A percentile compares a stretch with the other conserved stretches of the same genome.
These are phyloP conservation scores for Colletotrichum musicola DNA, from an alignment of 2,329 filamentous ascomycete genomes.

Conservation along the genomic window DNA sequence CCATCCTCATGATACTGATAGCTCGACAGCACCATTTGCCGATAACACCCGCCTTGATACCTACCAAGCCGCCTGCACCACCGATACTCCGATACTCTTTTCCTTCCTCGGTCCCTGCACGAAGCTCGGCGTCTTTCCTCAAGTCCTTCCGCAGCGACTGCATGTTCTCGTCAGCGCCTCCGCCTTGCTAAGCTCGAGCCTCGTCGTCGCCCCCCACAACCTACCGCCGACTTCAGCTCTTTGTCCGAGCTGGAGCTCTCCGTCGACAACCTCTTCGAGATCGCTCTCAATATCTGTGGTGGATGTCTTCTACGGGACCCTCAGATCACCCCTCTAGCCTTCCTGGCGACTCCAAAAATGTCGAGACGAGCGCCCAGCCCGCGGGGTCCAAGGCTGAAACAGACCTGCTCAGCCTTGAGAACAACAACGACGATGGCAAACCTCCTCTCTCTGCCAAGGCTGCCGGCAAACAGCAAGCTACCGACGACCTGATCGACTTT, in stretches of 20 bases:
- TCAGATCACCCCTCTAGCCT: slow-evolving; percentile 28
- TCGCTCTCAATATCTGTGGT: slow-evolving; percentile 26
- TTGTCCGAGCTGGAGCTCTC: slow-evolving; percentile 22
- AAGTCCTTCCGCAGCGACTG: background rate
- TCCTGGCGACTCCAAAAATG: slow-evolving; percentile 33
- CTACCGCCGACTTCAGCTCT: slow-evolving; percentile 13
- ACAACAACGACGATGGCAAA: slow-evolving; percentile 1
- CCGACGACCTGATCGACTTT: slow-evolving; percentile 38
- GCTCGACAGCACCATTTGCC: background rate
- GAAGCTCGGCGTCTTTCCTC: background rate
- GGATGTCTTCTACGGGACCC: slow-evolving; percentile 40
- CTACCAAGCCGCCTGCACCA: slow-evolving; percentile 1
- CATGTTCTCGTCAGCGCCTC: slow-evolving; percentile 28
- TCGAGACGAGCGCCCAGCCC: slow-evolving; percentile 35
- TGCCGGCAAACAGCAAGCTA: slow-evolving; percentile 32
- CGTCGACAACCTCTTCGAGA: background rate
- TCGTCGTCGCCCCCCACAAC: slow-evolving; percentile 16
- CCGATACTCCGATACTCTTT: background rate
- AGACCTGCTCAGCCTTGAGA: slow-evolving; percentile 17
- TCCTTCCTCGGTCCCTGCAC: background rate
- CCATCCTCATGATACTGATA: slow-evolving; percentile 26
- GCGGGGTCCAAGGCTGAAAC: slow-evolving; percentile 38
- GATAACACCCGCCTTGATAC: background rate
- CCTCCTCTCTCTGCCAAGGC: slow-evolving; percentile 27
- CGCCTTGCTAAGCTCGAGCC: slow-evolving; percentile 32